Conservation (phyloP, 2,329 filamentous ascomycete genomes). For the Arthrobotrys entomopaga region DNA sequence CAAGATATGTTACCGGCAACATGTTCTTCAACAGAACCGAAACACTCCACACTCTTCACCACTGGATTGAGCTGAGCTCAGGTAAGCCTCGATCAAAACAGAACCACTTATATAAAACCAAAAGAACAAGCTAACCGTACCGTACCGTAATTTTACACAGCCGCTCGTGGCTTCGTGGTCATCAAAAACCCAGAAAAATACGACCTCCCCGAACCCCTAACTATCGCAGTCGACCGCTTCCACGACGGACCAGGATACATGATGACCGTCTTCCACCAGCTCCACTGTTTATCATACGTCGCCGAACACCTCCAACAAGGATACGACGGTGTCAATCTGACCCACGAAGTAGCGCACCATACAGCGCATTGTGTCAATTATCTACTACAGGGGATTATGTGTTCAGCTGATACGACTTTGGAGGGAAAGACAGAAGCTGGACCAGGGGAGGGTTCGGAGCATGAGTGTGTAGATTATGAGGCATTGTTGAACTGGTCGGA, state of each 20-base stretch:
- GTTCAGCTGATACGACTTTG: conserved; percentile 62
- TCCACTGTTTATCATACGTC: conserved; percentile 62
- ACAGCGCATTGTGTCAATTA: conserved; percentile 63
- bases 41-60: conserved; percentile 61
- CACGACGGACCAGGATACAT: conserved; percentile 62
- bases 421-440: conserved; percentile 62
- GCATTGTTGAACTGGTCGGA: conserved; percentile 62
- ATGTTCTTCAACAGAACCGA: conserved; percentile 61
- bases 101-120: neutral
- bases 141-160: conserved; percentile 56
- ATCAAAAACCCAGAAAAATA: conserved; percentile 59
- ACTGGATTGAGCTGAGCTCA: conserved; percentile 62
- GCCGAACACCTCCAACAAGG: conserved; percentile 61
- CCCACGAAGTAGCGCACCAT: conserved; percentile 61
- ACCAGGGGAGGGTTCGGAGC: conserved; percentile 62
- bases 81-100: conserved; percentile 49
- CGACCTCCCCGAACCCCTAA: conserved; percentile 60
- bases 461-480: conserved; percentile 62
- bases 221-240: conserved; percentile 59
- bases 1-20: conserved; percentile 60
- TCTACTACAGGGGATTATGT: conserved; percentile 62
- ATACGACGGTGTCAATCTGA: conserved; percentile 60
- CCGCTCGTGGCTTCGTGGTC: conserved; percentile 60
- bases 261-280: conserved; percentile 63
- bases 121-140: conserved; percentile 4